Percentiles rank a stretch among this genome's conserved stretches.
phyloP scores from a whole-genome alignment of 208 protist species.

The Novymonas esmeraldas region DNA sequence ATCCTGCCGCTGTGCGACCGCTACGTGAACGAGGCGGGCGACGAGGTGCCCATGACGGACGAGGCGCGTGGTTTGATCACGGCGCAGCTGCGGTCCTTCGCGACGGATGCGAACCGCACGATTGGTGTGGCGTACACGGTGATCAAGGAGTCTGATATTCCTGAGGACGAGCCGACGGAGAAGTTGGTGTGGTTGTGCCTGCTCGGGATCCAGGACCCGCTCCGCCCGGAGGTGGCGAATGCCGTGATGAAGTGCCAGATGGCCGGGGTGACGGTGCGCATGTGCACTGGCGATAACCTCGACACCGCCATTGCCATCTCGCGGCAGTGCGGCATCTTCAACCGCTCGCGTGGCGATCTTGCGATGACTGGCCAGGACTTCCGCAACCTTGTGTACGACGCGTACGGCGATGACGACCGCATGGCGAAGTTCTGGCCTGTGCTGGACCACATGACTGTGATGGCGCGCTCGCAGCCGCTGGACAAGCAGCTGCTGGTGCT shows the following conservation, averaged over 20 bases:
- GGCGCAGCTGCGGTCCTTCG: slow-evolving; percentile 42
- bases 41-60: slow-evolving; percentile 41
- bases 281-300: slow-evolving; percentile 97
- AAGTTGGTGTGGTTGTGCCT: slow-evolving; percentile 93
- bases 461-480: slow-evolving; percentile 84
- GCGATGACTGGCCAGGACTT: slow-evolving; percentile 92
- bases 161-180: slow-evolving; percentile 62
- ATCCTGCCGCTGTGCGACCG: slow-evolving; percentile 79
- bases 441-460: slow-evolving; percentile 80
- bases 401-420: slow-evolving; percentile 68
- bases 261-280: slow-evolving; percentile 95
- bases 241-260: slow-evolving; percentile 92
- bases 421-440: slow-evolving; percentile 76
- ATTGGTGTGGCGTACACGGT: slow-evolving; percentile 72
- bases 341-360: slow-evolving; percentile 58
- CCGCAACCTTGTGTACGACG: slow-evolving; percentile 79
- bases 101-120: slow-evolving; percentile 70
- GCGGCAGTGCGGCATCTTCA: slow-evolving; percentile 92
- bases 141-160: slow-evolving; percentile 19
- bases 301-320: slow-evolving; percentile 95
- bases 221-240: slow-evolving; percentile 92
- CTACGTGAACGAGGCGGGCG: slow-evolving; percentile 60
- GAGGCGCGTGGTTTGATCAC: slow-evolving; percentile 33
- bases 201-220: slow-evolving; percentile 95
- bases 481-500: slow-evolving; percentile 91